phyloP scores from a whole-genome alignment of 257 asterid genomes.

The Solanum rostratum region DNA sequence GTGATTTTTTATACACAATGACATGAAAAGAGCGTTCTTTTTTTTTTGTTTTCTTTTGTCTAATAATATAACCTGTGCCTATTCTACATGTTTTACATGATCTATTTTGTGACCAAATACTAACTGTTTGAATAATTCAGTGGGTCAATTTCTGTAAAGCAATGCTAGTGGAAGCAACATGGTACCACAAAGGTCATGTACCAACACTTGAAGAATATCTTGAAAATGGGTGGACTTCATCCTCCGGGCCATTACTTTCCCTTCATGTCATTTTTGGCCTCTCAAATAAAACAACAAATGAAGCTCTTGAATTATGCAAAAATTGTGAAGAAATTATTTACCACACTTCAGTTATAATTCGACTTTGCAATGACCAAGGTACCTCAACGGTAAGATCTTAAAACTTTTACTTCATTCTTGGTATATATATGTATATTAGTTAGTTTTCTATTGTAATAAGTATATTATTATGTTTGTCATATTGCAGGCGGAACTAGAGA shows the following conservation, averaged over 20 bases:
- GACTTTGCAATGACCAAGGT: slow-evolving; percentile 53
- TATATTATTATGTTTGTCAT: not conserved
- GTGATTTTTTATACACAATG: too few species aligned
- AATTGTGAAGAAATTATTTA: slow-evolving; percentile 17
- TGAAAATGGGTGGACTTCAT: slow-evolving; percentile 43
- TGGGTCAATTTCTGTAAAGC: slow-evolving; percentile 51
- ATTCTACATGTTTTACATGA: not conserved
- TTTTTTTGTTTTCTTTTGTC: too few species aligned
- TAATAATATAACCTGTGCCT: too few species aligned
- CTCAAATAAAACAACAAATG: not conserved
- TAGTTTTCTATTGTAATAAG: not conserved
- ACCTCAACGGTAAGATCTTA: slow-evolving; percentile 44
- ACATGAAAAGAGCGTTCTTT: too few species aligned
- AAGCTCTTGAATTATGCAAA: slow-evolving; percentile 6
- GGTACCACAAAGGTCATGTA: slow-evolving; percentile 24
- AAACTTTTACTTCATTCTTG: not conserved
- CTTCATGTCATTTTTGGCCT: slow-evolving; percentile 27
- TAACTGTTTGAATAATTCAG: slow-evolving; percentile 7
- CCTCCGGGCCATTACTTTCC: slow-evolving; percentile 34
- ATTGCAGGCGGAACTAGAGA: slow-evolving; percentile 40
- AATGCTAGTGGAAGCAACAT: slow-evolving; percentile 38
- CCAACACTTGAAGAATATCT: slow-evolving; percentile 46
- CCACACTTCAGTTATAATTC: slow-evolving; percentile 30
- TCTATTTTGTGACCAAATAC: not conserved
- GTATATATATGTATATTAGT: too few species aligned